Conservation (phyloP, 306 rosid species). For the Urtica urens region DNA sequence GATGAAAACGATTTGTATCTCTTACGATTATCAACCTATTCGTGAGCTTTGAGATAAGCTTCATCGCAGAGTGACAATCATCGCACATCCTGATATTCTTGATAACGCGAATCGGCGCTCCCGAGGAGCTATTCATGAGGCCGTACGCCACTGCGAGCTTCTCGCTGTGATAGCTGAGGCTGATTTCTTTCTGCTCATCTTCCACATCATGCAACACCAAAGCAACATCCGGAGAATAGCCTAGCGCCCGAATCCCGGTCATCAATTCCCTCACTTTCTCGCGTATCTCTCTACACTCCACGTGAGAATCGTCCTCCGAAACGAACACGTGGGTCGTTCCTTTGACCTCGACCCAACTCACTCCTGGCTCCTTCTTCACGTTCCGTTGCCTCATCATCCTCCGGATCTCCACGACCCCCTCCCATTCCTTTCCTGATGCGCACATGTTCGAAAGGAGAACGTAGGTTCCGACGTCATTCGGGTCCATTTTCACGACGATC, state of each 20-base stretch:
- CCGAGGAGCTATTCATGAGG: slow-evolving; percentile 21
- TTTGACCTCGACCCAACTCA: slow-evolving; percentile 34
- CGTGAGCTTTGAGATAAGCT: slow-evolving; percentile 20
- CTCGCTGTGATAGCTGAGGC: slow-evolving; percentile 26
- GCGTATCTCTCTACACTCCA: slow-evolving; percentile 20
- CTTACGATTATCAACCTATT: slow-evolving; percentile 21
- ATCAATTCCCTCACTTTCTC: slow-evolving; percentile 25
- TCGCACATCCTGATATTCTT: slow-evolving; percentile 30
- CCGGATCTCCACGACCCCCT: slow-evolving; percentile 28
- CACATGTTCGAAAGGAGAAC: slow-evolving; percentile 28
- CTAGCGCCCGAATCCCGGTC: slow-evolving; percentile 22
- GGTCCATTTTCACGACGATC: slow-evolving; percentile 20
- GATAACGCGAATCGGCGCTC: slow-evolving; percentile 19
- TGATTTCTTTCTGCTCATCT: slow-evolving; percentile 31
- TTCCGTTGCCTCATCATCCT: slow-evolving; percentile 27
- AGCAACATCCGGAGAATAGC: slow-evolving; percentile 25
- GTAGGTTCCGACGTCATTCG: slow-evolving; percentile 29
- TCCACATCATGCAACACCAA: slow-evolving; percentile 28
- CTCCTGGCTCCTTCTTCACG: slow-evolving; percentile 36
- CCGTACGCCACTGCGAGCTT: slow-evolving; percentile 24
- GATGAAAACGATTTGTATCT: slow-evolving; percentile 26
- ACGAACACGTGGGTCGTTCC: slow-evolving; percentile 24
- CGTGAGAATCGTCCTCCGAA: slow-evolving; percentile 27
- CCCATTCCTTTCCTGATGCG: slow-evolving; percentile 34
- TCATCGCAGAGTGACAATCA: slow-evolving; percentile 22